Conservation (phyloP, 805 yeast species). For the Wickerhamomyces sydowiorum region DNA sequence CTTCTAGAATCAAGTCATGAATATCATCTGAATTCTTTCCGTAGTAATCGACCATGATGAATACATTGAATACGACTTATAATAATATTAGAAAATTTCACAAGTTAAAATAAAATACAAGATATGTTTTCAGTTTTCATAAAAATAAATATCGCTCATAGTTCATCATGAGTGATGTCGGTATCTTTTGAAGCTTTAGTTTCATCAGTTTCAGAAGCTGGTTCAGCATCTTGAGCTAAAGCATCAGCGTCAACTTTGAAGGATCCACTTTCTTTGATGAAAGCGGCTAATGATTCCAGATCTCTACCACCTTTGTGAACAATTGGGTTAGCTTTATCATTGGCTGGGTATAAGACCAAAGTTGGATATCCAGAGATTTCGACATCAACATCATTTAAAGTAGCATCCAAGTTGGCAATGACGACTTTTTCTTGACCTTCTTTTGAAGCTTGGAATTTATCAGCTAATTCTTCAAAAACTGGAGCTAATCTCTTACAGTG, state of each 20-base stretch:
- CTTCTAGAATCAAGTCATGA: too few relatives aligned
- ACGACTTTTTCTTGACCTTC: slow-evolving; percentile 49
- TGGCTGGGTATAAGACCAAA: slow-evolving; percentile 84
- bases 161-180: slow-evolving; percentile 10
- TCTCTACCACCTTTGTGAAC: slow-evolving; percentile 68
- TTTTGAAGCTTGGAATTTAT: slow-evolving; percentile 47
- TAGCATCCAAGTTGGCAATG: slow-evolving; percentile 86
- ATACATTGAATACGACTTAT: too few relatives aligned
- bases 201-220: not conserved
- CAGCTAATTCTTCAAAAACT: slow-evolving; percentile 81
- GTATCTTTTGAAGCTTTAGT: not conserved
- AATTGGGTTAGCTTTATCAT: slow-evolving; percentile 61
- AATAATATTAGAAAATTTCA: too few relatives aligned
- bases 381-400: slow-evolving; percentile 81
- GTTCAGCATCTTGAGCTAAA: slow-evolving; percentile 16
- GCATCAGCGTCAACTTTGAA: slow-evolving; percentile 51
- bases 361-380: slow-evolving; percentile 91
- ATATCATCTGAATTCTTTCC: too few relatives aligned
- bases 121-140: too few relatives aligned
- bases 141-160: slow-evolving; percentile 1
- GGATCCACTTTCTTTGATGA: slow-evolving; percentile 66
- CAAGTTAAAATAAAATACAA: too few relatives aligned
- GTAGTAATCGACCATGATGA: too few relatives aligned
- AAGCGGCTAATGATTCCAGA: slow-evolving; percentile 60
- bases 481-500: slow-evolving; percentile 93